Conservation (phyloP, 2,329 filamentous ascomycete genomes). For the Alternaria sp. region DNA sequence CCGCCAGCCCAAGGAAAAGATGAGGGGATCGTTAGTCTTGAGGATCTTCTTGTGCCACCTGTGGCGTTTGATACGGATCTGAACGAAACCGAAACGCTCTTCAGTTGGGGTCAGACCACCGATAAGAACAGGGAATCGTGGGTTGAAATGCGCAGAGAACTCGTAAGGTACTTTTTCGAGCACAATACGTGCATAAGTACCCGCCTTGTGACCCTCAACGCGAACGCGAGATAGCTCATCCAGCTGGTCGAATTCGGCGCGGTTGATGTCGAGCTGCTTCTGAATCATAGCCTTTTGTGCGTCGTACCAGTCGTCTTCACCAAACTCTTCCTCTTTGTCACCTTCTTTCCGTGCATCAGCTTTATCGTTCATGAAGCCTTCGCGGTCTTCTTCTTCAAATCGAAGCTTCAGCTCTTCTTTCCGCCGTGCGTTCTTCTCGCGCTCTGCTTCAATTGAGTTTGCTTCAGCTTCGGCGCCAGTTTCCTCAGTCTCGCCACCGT, state of each 20-base stretch:
- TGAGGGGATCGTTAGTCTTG: slow-evolving; percentile 96
- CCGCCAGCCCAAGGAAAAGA: slow-evolving; percentile 96
- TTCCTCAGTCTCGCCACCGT: slow-evolving; percentile 52
- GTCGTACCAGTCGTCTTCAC: slow-evolving; percentile 99
- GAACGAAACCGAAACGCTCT: slow-evolving; percentile 93
- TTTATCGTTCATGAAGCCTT: slow-evolving; percentile 92
- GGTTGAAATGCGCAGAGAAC: slow-evolving; percentile 83
- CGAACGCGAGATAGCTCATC: slow-evolving; percentile 83
- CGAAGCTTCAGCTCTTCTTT: slow-evolving; percentile 95
- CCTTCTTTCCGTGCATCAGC: slow-evolving; percentile 76
- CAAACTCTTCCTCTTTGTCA: slow-evolving; percentile 78
- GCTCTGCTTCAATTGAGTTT: slow-evolving; percentile 79
- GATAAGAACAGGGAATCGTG: slow-evolving; percentile 83
- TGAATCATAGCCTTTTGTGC: slow-evolving; percentile 93
- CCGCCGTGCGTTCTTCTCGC: slow-evolving; percentile 85
- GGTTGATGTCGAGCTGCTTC: slow-evolving; percentile 97
- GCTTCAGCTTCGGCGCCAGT: slow-evolving; percentile 56
- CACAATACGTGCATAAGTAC: slow-evolving; percentile 91
- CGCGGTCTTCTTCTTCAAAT: slow-evolving; percentile 98
- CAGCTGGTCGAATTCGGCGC: slow-evolving; percentile 86
- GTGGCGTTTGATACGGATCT: slow-evolving; percentile 96
- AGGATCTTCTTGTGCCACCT: slow-evolving; percentile 99
- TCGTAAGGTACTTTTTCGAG: slow-evolving; percentile 90
- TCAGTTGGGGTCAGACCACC: slow-evolving; percentile 94
- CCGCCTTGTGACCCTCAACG: slow-evolving; percentile 90